Evolutionary conservation across 257 asterid genomes (phyloP), one percentile per base, ranked within the genome.

Genomic region (Thymus quinquecostatus): DNA sequence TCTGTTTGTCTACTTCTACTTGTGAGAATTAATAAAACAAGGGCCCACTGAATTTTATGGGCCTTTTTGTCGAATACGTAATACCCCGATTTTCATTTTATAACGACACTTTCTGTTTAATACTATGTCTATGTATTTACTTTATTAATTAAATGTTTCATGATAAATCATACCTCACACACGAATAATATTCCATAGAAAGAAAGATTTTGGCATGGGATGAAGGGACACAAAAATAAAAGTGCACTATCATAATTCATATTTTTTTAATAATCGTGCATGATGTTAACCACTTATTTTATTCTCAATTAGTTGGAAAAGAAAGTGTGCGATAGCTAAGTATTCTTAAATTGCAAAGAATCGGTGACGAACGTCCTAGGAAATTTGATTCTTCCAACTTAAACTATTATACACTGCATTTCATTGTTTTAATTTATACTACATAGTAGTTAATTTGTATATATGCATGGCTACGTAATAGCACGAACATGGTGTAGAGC

Each of bases 11-110:
- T 51, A 66, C 6, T 65, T 72, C 70, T 51, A 66, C 6, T 65
- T 51, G 60, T 2, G 8, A 57, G 69, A 55, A 53, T 53, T n/a
- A 56, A 64, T 48, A 4, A 3, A 38, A 61, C 34, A 21, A 55
- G 60, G 71, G 66, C 72, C 61, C 71, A 73, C 72, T 57, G 28
- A 74, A 74, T 57, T 74, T 65, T 66, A 73, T 74, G 73, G 78
- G 73, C 64, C 78, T 57, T 33, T 34, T 9, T 13, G 41, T 1
- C 21, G 21, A 56, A 36, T 9, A 41, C 14, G 36, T 29, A 1
- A 14, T 10, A 48, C 2, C 6, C 14, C 1, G n/a, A n/a, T 50
- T n/a, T 11, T 0, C 12, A 0, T 3, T 1, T 47, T 11, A 2
- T 9, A 44, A 44, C 2, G 2, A 44, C 12, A 7, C 12, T 44